phyloP scores from a whole-genome alignment of 441 rosid species.

The Omphalea diandra region DNA sequence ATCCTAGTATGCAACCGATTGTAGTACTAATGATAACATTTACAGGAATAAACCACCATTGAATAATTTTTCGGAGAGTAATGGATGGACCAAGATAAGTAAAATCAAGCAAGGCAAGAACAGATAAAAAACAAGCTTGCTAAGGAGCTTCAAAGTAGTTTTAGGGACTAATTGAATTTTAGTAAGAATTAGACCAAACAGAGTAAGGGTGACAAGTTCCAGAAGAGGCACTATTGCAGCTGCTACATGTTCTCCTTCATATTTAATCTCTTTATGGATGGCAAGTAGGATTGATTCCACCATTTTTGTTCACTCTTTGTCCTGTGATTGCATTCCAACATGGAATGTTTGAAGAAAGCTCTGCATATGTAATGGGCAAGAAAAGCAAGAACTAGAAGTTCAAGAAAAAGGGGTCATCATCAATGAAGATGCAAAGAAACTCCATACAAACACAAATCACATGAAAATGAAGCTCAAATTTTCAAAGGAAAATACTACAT shows the following conservation, averaged over 20 bases:
- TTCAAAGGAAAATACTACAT: no score
- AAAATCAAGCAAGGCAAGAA: slow-evolving; percentile 90
- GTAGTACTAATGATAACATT: slow-evolving; percentile 66
- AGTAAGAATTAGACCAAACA: slow-evolving; percentile 71
- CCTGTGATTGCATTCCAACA: background rate
- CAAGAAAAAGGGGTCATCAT: no score
- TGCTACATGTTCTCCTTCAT: slow-evolving; percentile 37
- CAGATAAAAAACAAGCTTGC: slow-evolving; percentile 82
- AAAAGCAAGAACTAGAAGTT: background rate
- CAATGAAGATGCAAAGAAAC: no score
- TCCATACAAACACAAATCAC: no score
- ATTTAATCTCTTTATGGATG: slow-evolving; percentile 23
- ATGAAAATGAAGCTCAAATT: no score
- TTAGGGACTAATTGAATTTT: slow-evolving; percentile 51
- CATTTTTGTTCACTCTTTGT: background rate
- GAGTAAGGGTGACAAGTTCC: slow-evolving; percentile 67
- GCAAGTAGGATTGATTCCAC: slow-evolving; percentile 14
- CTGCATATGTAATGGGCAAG: background rate
- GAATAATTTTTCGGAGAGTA: slow-evolving; percentile 43
- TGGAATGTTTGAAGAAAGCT: background rate
- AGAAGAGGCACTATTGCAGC: slow-evolving; percentile 62
- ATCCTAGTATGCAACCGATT: slow-evolving; percentile 57
- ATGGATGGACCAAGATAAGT: slow-evolving; percentile 79
- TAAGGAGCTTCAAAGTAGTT: slow-evolving; percentile 68
- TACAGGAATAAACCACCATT: slow-evolving; percentile 90